Percentiles rank a stretch among this genome's conserved stretches.
Evolutionary conservation across 2,329 filamentous ascomycete species (phyloP).

Genomic region (Colletotrichum sidae): DNA sequence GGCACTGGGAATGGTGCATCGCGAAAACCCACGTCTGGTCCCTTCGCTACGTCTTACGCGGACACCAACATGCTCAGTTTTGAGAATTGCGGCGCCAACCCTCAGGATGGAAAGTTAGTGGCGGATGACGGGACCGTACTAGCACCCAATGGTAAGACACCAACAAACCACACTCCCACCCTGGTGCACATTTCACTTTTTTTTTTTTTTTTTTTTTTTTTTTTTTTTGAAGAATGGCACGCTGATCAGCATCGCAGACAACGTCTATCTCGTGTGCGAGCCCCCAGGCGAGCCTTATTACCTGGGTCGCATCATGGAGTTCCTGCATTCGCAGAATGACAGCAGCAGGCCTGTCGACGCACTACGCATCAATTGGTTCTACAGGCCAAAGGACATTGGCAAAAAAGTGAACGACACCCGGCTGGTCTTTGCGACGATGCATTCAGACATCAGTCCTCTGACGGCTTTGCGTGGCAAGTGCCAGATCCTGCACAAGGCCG

Average conservation of each 20-base stretch:
- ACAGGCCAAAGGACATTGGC: slow-evolving; percentile 94
- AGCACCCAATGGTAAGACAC: slow-evolving; percentile 81
- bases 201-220: slow-evolving; percentile 12
- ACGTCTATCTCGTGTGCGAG: slow-evolving; percentile 97
- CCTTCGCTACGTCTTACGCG: slow-evolving; percentile 53
- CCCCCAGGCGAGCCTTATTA: slow-evolving; percentile 98
- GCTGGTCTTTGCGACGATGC: slow-evolving; percentile 96
- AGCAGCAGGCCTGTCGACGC: slow-evolving; percentile 80
- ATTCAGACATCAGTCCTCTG: slow-evolving; percentile 94
- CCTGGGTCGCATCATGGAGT: slow-evolving; percentile 97
- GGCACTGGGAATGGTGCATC: slow-evolving; percentile 45
- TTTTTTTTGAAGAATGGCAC: slow-evolving; percentile 19
- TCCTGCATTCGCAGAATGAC: slow-evolving; percentile 85
- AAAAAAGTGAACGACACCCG: slow-evolving; percentile 92
- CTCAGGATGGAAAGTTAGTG: slow-evolving; percentile 82
- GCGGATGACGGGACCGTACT: slow-evolving; percentile 92
- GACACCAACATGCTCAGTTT: slow-evolving; percentile 93
- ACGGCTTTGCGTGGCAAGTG: slow-evolving; percentile 95
- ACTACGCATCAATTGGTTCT: slow-evolving; percentile 97
- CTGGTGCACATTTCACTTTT: slow-evolving; percentile 5
- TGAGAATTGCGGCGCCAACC: slow-evolving; percentile 74
- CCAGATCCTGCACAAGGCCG: slow-evolving; percentile 86
- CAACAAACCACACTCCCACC: slow-evolving; percentile 40
- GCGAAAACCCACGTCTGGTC: slow-evolving; percentile 51
- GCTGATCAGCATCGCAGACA: slow-evolving; percentile 59